phyloP scores from a whole-genome alignment of 306 rosid species.

The apple (Malus domestica) region DNA sequence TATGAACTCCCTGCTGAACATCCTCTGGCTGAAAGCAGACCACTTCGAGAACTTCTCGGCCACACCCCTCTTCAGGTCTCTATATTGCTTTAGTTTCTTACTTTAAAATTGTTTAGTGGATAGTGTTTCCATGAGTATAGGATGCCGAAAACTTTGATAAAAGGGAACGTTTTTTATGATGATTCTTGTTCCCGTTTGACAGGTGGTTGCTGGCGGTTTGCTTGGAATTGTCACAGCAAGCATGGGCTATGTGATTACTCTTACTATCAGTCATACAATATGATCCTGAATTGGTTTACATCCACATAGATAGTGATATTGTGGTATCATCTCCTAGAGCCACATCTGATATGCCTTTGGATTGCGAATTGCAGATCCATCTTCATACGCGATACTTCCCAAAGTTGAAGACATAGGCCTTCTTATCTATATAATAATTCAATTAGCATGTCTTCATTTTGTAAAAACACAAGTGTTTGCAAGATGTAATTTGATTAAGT shows the following conservation, averaged over 20 bases:
- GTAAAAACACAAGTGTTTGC: conserved; percentile 12
- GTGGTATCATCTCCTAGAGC: conserved; percentile 12
- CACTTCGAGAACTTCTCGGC: conserved; percentile 95
- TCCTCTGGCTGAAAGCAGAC: conserved; percentile 95
- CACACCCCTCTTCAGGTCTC: conserved; percentile 95
- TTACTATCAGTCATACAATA: conserved; percentile 24
- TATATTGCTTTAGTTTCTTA: conserved; percentile 14
- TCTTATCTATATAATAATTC: conserved; percentile 16
- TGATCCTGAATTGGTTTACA: conserved; percentile 14
- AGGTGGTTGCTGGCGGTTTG: conserved; percentile 86
- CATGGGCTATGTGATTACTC: conserved; percentile 45
- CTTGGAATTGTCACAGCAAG: conserved; percentile 62
- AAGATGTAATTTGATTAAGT: conserved; percentile 24
- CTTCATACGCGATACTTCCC: neutral
- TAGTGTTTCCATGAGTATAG: neutral
- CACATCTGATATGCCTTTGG: conserved; percentile 10
- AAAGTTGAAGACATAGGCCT: conserved; percentile 6
- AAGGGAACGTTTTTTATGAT: neutral
- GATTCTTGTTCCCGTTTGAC: conserved; percentile 15
- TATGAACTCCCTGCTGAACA: conserved; percentile 97
- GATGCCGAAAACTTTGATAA: neutral
- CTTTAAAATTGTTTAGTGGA: conserved; percentile 1
- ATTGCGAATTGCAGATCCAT: conserved; percentile 19
- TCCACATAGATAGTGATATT: conserved; percentile 2
- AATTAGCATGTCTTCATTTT: conserved; percentile 5